These are phyloP conservation scores for Erodium maritimum DNA, from an alignment of 345 rosid genomes.

Conservation along the genomic window DNA sequence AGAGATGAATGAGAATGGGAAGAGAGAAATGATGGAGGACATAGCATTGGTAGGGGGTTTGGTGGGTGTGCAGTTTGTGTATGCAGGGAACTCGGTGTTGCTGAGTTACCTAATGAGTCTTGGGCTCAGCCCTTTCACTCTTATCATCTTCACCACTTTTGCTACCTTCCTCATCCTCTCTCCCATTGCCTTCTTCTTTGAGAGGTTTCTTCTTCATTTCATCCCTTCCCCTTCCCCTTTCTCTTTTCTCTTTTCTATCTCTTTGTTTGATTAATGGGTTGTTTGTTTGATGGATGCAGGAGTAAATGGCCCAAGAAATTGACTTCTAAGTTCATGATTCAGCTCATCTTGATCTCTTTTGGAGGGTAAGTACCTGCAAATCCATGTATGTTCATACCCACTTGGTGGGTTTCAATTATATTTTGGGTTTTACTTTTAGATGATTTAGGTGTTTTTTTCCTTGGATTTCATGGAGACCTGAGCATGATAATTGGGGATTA, in stretches of 20 bases:
- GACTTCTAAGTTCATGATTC: constrained; percentile 40
- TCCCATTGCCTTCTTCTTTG: constrained; percentile 65
- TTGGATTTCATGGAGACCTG: too few relatives aligned
- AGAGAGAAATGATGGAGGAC: constrained; percentile 45
- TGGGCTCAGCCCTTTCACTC: constrained; percentile 54
- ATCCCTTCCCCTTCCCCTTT: too few relatives aligned
- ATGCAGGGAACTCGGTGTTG: constrained; percentile 63
- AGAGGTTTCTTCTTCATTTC: constrained; percentile 35
- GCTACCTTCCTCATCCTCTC: constrained; percentile 62
- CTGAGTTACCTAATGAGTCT: constrained; percentile 74
- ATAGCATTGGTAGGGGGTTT: constrained; percentile 46
- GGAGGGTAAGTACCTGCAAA: constrained; percentile 45
- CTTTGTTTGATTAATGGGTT: too few relatives aligned
- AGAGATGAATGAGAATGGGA: constrained; percentile 3
- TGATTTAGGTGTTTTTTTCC: too few relatives aligned
- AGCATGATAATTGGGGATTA: too few relatives aligned
- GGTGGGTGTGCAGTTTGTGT: constrained; percentile 53
- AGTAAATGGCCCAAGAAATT: constrained; percentile 59
- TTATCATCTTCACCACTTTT: constrained; percentile 56
- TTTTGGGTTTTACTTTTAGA: not conserved
- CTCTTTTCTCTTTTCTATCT: not conserved
- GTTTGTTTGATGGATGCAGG: constrained; percentile 30
- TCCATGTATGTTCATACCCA: not conserved
- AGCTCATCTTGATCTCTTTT: constrained; percentile 61
- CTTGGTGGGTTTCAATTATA: not conserved